Evolutionary conservation across 2,329 filamentous ascomycete species (phyloP).

Genomic region (Macrophomina tecta): DNA sequence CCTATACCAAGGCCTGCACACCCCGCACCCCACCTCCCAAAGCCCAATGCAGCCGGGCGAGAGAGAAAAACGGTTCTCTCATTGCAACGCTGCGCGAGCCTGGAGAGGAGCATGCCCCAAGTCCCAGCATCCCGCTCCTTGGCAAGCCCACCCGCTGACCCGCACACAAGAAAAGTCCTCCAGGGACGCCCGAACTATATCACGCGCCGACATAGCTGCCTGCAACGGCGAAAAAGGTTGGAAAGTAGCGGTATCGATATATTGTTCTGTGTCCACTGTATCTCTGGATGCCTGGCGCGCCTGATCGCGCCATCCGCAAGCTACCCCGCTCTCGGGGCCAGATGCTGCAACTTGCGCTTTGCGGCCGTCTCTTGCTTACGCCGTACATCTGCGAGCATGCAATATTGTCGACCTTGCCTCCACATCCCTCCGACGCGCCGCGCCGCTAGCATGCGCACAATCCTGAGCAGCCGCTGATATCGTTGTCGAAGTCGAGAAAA

Average conservation of each 20-base stretch:
- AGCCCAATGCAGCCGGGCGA: neutral
- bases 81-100: neutral
- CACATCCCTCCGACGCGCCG: neutral
- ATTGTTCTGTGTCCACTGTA: slow-evolving; percentile 15
- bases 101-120: neutral
- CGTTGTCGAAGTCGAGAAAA: neutral
- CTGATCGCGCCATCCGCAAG: slow-evolving; percentile 13
- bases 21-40: neutral
- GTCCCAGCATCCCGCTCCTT: neutral
- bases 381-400: slow-evolving; percentile 6
- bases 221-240: neutral
- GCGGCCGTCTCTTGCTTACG: slow-evolving; percentile 10
- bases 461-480: neutral
- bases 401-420: neutral
- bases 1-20: slow-evolving; percentile 7
- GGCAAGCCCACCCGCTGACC: slow-evolving; percentile 7
- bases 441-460: neutral
- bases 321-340: slow-evolving; percentile 17
- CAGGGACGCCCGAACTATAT: neutral
- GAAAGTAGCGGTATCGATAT: slow-evolving; percentile 20
- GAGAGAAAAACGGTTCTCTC: neutral
- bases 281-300: slow-evolving; percentile 15
- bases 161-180: neutral
- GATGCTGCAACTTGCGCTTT: slow-evolving; percentile 5
- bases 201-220: slow-evolving; percentile 5